phyloP scores from a whole-genome alignment of 345 rosid genomes.

The Psidium friedrichsthalianum region DNA sequence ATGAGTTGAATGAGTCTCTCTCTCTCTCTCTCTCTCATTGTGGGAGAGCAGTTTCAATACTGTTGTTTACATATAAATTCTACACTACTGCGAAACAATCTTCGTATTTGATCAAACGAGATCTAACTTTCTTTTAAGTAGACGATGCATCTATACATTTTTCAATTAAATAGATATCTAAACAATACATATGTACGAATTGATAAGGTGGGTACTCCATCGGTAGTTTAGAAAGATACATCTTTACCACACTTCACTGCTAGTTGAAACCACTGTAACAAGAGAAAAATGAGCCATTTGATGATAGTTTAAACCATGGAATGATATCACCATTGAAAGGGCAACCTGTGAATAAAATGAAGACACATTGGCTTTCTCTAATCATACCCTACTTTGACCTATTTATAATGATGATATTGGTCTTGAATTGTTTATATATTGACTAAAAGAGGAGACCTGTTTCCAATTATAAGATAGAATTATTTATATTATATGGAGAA shows the following conservation, averaged over 20 bases:
- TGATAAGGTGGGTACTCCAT: too few species aligned
- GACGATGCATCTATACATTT: not conserved
- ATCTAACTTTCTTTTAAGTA: not conserved
- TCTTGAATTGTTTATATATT: not conserved
- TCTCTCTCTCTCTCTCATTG: rapidly evolving
- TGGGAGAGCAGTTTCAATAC: not conserved
- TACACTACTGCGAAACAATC: rapidly evolving
- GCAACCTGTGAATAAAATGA: not conserved
- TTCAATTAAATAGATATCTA: not conserved
- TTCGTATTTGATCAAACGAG: not conserved
- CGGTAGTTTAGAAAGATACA: too few species aligned
- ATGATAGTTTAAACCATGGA: not conserved
- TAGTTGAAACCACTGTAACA: too few species aligned
- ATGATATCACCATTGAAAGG: not conserved
- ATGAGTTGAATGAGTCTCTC: not conserved
- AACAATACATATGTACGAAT: too few species aligned
- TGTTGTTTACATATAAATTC: not conserved
- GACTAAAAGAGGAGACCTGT: not conserved
- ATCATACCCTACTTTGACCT: not conserved
- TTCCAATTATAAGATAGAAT: not conserved
- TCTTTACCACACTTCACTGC: too few species aligned
- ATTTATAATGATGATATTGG: not conserved
- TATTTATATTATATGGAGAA: not conserved
- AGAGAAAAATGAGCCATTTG: too few species aligned
- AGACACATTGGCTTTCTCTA: not conserved